Evolutionary conservation across 192 early-diverging fungal genomes (phyloP).

Genomic region (Coemansia brasiliensis): DNA sequence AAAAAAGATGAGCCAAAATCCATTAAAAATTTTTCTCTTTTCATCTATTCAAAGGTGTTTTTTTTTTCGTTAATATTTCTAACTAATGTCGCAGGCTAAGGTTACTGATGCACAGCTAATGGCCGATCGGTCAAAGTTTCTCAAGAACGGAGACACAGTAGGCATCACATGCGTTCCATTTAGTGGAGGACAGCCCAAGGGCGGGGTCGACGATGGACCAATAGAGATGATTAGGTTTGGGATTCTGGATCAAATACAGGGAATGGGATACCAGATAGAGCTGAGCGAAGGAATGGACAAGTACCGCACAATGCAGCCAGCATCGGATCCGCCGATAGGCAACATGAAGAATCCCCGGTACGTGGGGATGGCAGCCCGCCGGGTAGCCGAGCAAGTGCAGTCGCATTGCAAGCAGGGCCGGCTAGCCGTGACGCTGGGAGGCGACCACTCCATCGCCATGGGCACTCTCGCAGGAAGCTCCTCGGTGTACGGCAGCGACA

Average conservation of each 20-base stretch:
- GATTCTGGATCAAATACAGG: slow-evolving; percentile 77
- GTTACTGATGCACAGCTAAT: slow-evolving; percentile 40
- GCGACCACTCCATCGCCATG: slow-evolving; percentile 93
- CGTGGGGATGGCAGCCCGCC: slow-evolving; percentile 75
- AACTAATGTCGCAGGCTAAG: not conserved
- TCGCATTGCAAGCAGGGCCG: slow-evolving; percentile 63
- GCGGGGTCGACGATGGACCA: slow-evolving; percentile 89
- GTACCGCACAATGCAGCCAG: slow-evolving; percentile 67
- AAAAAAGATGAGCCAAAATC: not conserved
- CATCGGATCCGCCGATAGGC: slow-evolving; percentile 68
- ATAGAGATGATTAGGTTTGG: slow-evolving; percentile 81
- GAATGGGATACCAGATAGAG: slow-evolving; percentile 77
- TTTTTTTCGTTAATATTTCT: too few species aligned
- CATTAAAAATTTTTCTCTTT: not conserved
- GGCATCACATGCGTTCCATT: slow-evolving; percentile 75
- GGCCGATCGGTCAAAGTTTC: slow-evolving; percentile 56
- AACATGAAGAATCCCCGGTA: slow-evolving; percentile 83
- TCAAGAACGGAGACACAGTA: slow-evolving; percentile 61
- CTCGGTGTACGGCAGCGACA: slow-evolving; percentile 69
- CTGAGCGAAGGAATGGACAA: slow-evolving; percentile 72
- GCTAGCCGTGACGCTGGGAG: slow-evolving; percentile 90
- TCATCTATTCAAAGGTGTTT: too few species aligned
- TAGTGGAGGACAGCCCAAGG: slow-evolving; percentile 76
- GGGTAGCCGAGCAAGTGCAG: slow-evolving; percentile 65
- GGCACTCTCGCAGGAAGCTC: slow-evolving; percentile 84